Conservation (phyloP, 352 stramenopile species). For the Globisporangium camurandrum region DNA sequence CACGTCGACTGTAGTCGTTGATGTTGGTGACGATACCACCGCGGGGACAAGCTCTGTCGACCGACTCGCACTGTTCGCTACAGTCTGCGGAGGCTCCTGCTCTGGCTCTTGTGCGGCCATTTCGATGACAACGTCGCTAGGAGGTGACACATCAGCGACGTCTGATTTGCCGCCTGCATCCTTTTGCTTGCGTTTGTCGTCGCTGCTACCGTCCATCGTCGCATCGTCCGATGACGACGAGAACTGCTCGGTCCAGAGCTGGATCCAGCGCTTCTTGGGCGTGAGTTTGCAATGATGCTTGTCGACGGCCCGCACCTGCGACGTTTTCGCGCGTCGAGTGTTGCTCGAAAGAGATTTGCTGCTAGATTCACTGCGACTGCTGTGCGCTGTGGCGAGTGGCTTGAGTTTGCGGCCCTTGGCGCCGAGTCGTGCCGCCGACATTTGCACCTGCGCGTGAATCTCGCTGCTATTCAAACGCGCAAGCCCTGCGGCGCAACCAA, state of each 20-base stretch:
- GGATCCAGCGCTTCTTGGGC: conserved; percentile 77
- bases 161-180: not conserved
- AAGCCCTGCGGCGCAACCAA: not conserved
- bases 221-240: conserved; percentile 14
- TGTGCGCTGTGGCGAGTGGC: conserved; percentile 16
- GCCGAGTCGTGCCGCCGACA: conserved; percentile 5
- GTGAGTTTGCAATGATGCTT: conserved; percentile 35
- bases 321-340: conserved; percentile 6
- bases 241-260: conserved; percentile 50
- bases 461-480: conserved; percentile 14
- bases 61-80: not conserved
- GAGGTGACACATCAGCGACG: not conserved
- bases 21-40: not conserved
- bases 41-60: not conserved
- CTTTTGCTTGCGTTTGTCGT: not conserved
- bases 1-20: not conserved
- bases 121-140: not conserved
- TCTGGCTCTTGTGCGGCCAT: not conserved
- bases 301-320: conserved; percentile 4
- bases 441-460: conserved; percentile 23
- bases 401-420: conserved; percentile 33
- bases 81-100: conserved; percentile 8
- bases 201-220: not conserved
- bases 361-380: too few species aligned
- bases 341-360: conserved; percentile 15